Base-by-base conservation (phyloP, 1,139 yeast species). In the Magnusiomyces paraingens region DNA sequence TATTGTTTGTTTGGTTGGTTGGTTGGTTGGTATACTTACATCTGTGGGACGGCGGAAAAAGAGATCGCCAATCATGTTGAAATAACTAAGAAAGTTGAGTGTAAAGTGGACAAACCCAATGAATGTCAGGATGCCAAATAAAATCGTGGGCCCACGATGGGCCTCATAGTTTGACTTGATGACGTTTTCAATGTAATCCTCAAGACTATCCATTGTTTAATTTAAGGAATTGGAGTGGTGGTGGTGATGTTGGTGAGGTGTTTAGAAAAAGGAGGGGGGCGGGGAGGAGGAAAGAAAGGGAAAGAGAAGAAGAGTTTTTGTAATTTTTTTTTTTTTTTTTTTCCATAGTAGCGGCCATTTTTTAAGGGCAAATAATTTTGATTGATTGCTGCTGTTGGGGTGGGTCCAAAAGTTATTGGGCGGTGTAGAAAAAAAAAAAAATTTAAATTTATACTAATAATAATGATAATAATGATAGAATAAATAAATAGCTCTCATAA, bases 31-130 rank as follows among this genome's bases (percentile, higher is more conserved):
- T 40, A 8, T 38, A 49, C 44, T 14, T 49, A 42, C 44, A 66
- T 80, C 74, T 48, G 82, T 82, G 4, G 83, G 73, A 12, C 95
- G 91, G 38, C 85, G 74, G 43, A 88, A 62, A 64, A 79, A 83
- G 55, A 83, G 70, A 63, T 87, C 93, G 36, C 75, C 61, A 46
- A 82, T 54, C 56, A 83, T 66, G 8, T 82, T 66, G 8, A 65
- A 61, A 44, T 74, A 70, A 50, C 78, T 71, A 53, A 79, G 69
- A 3, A 70, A 48, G 40, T 73, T 62, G 3, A 72, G 65, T 46
- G 79, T 72, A 45, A 80, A 55, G 64, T 81, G 80, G 66, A 68
- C 71, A 4, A 76, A 73, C n/a, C 89, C 89, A 44, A 79, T 69
- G 3, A 61, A 55, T 12, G 62, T 61, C 35, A 68, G 43, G 14